Percentiles rank a stretch among this genome's conserved stretches.
These are phyloP conservation scores for Crithidia fasciculata DNA, from an alignment of 208 protist species.

Conservation along the genomic window DNA sequence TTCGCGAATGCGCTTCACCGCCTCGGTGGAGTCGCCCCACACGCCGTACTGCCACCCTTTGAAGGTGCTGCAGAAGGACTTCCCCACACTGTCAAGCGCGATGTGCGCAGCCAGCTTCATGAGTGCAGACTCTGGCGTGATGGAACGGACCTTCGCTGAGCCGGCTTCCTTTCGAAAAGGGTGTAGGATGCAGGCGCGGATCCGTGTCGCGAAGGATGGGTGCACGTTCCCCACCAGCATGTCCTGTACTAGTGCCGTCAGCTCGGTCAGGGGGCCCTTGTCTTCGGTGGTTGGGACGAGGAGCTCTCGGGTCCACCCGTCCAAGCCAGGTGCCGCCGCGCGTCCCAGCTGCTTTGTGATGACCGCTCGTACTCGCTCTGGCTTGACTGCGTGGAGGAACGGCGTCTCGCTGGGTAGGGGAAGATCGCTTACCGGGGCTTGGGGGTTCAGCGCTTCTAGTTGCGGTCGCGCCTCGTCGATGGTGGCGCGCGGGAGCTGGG, in stretches of 20 bases:
- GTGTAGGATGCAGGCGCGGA: slow-evolving; percentile 27
- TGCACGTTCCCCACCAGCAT: slow-evolving; percentile 28
- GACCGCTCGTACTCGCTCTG: slow-evolving; percentile 7
- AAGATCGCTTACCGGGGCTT: slow-evolving; percentile 1
- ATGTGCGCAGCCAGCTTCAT: slow-evolving; percentile 32
- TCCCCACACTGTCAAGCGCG: slow-evolving; percentile 19
- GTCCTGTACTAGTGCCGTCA: slow-evolving; percentile 25
- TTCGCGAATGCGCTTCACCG: slow-evolving; percentile 14
- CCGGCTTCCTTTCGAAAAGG: slow-evolving; percentile 26
- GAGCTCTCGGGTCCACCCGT: slow-evolving; percentile 42
- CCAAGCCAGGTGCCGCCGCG: slow-evolving; percentile 23
- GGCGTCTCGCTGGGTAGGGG: background rate
- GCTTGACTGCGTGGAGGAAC: background rate
- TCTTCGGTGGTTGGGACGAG: slow-evolving; percentile 26
- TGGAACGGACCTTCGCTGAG: slow-evolving; percentile 25
- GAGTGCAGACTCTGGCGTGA: slow-evolving; percentile 40
- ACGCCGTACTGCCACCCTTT: slow-evolving; percentile 25
- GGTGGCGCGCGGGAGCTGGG: background rate
- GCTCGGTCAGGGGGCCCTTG: slow-evolving; percentile 9
- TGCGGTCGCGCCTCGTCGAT: background rate
- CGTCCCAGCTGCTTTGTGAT: slow-evolving; percentile 20
- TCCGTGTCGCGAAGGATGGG: slow-evolving; percentile 15
- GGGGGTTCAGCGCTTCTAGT: slow-evolving; percentile 11
- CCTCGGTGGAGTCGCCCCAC: slow-evolving; percentile 23
- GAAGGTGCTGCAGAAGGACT: background rate